Conservation (phyloP, 352 stramenopile genomes). For the Phytophthora megakarya region DNA sequence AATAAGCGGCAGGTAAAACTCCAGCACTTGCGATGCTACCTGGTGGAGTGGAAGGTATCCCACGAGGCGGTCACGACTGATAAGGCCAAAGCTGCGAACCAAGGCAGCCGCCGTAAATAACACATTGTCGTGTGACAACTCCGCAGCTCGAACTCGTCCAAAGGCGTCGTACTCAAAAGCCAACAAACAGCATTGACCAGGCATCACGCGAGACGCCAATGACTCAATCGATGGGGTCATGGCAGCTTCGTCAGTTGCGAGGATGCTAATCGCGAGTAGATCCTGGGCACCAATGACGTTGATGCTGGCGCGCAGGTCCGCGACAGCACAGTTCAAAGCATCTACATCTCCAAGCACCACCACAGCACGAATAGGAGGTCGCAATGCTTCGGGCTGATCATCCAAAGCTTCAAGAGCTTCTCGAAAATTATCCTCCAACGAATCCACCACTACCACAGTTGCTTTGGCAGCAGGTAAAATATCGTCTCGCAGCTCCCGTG, state of each 20-base stretch:
- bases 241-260: conserved; percentile 19
- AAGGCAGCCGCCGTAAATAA: conserved; percentile 79
- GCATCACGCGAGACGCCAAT: conserved; percentile 34
- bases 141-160: conserved; percentile 51
- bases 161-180: conserved; percentile 67
- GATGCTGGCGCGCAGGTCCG: conserved; percentile 38
- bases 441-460: conserved; percentile 65
- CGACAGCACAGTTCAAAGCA: conserved; percentile 20
- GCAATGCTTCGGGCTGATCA: conserved; percentile 26
- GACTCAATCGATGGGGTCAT: conserved; percentile 38
- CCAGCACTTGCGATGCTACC: conserved; percentile 69
- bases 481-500: conserved; percentile 49
- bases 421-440: conserved; percentile 52
- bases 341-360: conserved; percentile 41
- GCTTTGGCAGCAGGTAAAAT: conserved; percentile 62
- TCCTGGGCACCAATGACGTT: conserved; percentile 57
- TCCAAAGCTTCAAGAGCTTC: conserved; percentile 33
- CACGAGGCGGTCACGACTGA: conserved; percentile 54
- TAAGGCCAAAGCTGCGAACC: conserved; percentile 60
- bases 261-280: conserved; percentile 35
- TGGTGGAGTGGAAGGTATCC: conserved; percentile 76
- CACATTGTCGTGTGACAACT: conserved; percentile 85
- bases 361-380: conserved; percentile 46
- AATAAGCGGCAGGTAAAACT: conserved; percentile 75
- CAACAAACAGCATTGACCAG: conserved; percentile 57